Conservation (phyloP, 768 basidiomycete genomes). For the Collybia mongolica region DNA sequence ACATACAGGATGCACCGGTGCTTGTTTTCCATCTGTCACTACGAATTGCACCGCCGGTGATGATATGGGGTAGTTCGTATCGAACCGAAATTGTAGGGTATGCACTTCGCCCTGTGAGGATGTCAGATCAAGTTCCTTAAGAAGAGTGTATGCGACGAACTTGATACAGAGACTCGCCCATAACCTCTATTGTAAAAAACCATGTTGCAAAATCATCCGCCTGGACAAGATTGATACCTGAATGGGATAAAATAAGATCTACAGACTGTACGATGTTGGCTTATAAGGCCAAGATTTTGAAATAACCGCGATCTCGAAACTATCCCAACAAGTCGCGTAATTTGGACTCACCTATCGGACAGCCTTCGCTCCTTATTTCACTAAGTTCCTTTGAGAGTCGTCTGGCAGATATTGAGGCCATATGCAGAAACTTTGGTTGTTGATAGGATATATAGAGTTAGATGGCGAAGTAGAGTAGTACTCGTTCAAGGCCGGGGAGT, state of each 20-base stretch:
- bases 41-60: constrained; percentile 88
- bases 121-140: not conserved
- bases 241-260: too few species aligned
- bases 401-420: constrained; percentile 63
- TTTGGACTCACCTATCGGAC: constrained; percentile 55
- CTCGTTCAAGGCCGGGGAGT: not conserved
- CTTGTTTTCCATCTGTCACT: constrained; percentile 55
- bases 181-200: constrained; percentile 77
- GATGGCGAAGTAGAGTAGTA: not conserved
- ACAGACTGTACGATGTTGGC: too few species aligned
- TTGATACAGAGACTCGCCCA: constrained; percentile 81
- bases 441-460: not conserved
- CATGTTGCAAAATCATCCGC: constrained; percentile 81
- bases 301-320: not conserved
- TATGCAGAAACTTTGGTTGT: constrained; percentile 19
- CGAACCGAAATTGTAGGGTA: constrained; percentile 81
- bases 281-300: not conserved
- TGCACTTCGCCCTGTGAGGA: constrained; percentile 65
- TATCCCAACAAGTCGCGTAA: too few species aligned
- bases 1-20: constrained; percentile 82
- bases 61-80: constrained; percentile 80
- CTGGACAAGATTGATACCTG: constrained; percentile 71
- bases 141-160: constrained; percentile 32
- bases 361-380: constrained; percentile 66
- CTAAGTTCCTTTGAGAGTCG: constrained; percentile 70